Evolutionary conservation across 2,329 filamentous ascomycete genomes (phyloP), one percentile per base, ranked within the genome.

Genomic region (Hypoxylon sp.): DNA sequence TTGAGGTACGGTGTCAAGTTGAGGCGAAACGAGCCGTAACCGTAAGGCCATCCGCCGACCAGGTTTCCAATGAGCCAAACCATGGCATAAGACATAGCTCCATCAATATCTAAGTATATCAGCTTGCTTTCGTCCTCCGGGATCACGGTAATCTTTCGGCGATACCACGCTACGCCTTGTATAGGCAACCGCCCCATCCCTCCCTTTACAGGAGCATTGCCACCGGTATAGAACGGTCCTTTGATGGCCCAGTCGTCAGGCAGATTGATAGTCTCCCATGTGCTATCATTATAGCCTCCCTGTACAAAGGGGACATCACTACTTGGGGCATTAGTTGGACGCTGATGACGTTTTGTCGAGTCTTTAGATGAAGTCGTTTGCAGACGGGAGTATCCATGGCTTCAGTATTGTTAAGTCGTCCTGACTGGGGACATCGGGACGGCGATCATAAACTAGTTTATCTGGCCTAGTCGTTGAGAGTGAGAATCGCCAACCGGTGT

Each of bases 131-230:
- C 58, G 17, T 83, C 81, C 1, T 71, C 72, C 0, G 73, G 58
- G 0, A 58, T 52, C 2, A 82, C 60, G 9, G 58, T 55, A 25
- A 72, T 43, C 11, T 65, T 70, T 41, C 65, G 70, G 43, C 70
- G 70, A 49, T 72, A 72, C 70, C 70, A 86, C 1, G 82, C 85
- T 1, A 87, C 80, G 2, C 85, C 85, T n/a, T 86, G 80, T 21
- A 81, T 78, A 0, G 85, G 85, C 34, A 88, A 72, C 1, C 82
- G 77, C 13, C 82, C 82, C 75, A 80, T 80, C 3, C 78, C 46
- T 6, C 46, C 46, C 28, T 10, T 78, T 1, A 80, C 80, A 5
- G 72, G 75, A 6, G 82, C 76, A 1, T 75, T 75, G 3, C 75
- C 72, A 0, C 75, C 73, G 76, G 72, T 0, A 77, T 72, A 70